Evolutionary conservation across 2,329 filamentous ascomycete species (phyloP), one percentile per base, ranked within the genome.

Genomic region (Talaromyces marneffei): DNA sequence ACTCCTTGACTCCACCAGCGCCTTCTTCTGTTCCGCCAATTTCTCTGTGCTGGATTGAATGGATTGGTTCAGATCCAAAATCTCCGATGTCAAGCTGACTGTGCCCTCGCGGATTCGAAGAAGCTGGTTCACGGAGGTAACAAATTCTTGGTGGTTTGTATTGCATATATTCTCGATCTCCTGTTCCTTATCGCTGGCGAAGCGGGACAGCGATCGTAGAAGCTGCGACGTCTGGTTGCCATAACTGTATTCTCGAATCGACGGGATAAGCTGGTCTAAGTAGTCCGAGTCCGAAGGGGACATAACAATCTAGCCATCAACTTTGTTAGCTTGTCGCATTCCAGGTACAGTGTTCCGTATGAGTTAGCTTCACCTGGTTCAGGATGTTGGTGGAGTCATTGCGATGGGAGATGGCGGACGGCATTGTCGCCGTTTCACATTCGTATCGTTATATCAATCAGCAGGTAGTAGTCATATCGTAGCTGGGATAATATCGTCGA

Each of bases 21-120:
- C 90, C 74, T 92, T 92, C 78, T 99, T 99, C 77, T 97, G 93
- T 70, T 91, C 89, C 0, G 93, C 93, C 37, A 99, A 81, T 74
- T 92, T 92, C 78, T 97, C 92, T 0, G 94, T 97, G 72, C 92
- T 97, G 52, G 88, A 83, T 77, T 97, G 93, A 59, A 99, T 97
- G 7, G 92, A 95, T 74, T 96, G 89, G 71, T 96, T 97, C 61
- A 99, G 82, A 67, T 91, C 86, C 65, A 99, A 80, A 62, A 99
- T 97, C 74, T 99, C 93, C 40, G 88, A 85, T 1, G 93, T 97
- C 70, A 99, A 80, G 50, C 85, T 83, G 42, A 96, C 91, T 0
- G 93, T 97, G 42, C 91, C 92, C 74, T 97, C 91, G 59, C 93
- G 88, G 57, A 97, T 92, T 62, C 86, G 85, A 68, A 97, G 89